Conservation (phyloP, 805 yeast species). For the Candida methanosorbosa region DNA sequence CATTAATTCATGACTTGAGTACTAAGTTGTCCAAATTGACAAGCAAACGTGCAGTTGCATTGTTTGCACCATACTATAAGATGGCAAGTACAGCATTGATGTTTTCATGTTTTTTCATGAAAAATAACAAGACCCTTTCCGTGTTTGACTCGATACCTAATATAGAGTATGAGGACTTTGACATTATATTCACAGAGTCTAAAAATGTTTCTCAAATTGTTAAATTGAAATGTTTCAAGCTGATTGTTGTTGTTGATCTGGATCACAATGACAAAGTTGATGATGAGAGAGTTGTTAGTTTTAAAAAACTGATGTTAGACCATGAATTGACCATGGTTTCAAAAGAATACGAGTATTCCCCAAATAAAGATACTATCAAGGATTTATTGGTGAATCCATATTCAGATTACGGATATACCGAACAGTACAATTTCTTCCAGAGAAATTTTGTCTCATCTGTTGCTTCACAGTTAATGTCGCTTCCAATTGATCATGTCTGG, state of each 20-base stretch:
- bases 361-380: constrained; percentile 10
- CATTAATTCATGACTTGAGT: constrained; percentile 21
- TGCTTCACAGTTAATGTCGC: constrained; percentile 25
- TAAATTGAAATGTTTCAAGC: constrained; percentile 13
- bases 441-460: constrained; percentile 26
- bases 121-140: constrained; percentile 27
- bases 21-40: constrained; percentile 17
- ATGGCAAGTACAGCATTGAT: constrained; percentile 14
- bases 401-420: not conserved
- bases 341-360: not conserved
- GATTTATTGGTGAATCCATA: constrained; percentile 15
- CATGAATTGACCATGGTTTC: too few species aligned
- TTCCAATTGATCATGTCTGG: constrained; percentile 21
- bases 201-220: constrained; percentile 4
- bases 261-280: constrained; percentile 7
- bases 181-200: constrained; percentile 18
- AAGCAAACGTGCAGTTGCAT: constrained; percentile 13
- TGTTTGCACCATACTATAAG: constrained; percentile 11
- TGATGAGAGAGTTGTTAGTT: constrained; percentile 22
- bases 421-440: constrained; percentile 17
- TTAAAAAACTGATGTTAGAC: constrained; percentile 7
- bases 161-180: constrained; percentile 25
- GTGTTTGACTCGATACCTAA: constrained; percentile 30
- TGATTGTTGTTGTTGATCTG: constrained; percentile 19
- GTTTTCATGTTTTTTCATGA: constrained; percentile 19